Conservation (phyloP, 2,329 filamentous ascomycete species). For the Nothopassalora personata region DNA sequence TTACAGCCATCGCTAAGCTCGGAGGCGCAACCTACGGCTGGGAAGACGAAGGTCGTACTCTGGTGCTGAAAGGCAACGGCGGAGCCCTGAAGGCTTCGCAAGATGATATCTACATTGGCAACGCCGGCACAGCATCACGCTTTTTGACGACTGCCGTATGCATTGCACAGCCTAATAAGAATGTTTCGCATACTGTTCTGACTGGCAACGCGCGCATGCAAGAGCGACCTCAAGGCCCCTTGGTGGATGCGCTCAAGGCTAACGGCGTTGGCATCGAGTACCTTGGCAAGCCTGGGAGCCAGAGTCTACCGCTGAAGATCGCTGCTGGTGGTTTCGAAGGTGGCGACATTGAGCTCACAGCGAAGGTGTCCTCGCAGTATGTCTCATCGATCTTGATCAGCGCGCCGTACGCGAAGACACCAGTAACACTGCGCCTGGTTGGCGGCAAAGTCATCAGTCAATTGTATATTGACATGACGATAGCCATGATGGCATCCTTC, state of each 20-base stretch:
- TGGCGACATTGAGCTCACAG: constrained; percentile 83
- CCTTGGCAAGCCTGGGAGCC: constrained; percentile 72
- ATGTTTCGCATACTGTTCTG: constrained; percentile 65
- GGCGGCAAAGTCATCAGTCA: constrained; percentile 98
- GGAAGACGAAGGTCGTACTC: constrained; percentile 88
- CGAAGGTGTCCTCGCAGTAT: constrained; percentile 97
- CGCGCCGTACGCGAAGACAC: constrained; percentile 90
- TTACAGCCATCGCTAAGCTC: constrained; percentile 80
- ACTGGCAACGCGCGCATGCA: constrained; percentile 98
- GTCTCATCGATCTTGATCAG: constrained; percentile 96
- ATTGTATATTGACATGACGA: constrained; percentile 97
- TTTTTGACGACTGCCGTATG: constrained; percentile 91
- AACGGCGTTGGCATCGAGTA: constrained; percentile 90
- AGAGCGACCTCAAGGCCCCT: constrained; percentile 82
- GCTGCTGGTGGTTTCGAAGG: constrained; percentile 75
- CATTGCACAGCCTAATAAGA: constrained; percentile 63
- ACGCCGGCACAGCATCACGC: constrained; percentile 90
- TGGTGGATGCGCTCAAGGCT: constrained; percentile 80
- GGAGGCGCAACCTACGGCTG: constrained; percentile 84
- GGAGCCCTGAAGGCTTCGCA: constrained; percentile 72
- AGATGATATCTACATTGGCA: constrained; percentile 82
- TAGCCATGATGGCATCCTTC: constrained; percentile 93
- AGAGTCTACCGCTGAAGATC: constrained; percentile 78
- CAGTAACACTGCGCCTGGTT: constrained; percentile 81
- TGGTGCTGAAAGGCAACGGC: constrained; percentile 87